phyloP scores from a whole-genome alignment of 345 rosid species.

The Firmiana major region DNA sequence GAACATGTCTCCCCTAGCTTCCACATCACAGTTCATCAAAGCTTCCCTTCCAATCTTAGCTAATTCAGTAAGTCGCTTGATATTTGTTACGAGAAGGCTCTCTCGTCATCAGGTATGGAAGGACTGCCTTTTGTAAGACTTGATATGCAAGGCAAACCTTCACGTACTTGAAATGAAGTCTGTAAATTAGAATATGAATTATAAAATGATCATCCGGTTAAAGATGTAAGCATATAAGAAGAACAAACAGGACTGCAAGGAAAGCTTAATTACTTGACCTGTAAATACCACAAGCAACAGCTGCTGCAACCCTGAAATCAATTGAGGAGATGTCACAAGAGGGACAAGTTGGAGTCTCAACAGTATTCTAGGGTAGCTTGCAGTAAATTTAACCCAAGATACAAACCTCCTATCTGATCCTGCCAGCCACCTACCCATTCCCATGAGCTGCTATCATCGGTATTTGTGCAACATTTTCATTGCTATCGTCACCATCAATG shows the following conservation, averaged over 20 bases:
- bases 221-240: not conserved
- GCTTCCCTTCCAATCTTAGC: constrained; percentile 93
- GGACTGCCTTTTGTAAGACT: constrained; percentile 89
- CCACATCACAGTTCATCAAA: constrained; percentile 73
- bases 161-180: not conserved
- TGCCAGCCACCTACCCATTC: constrained; percentile 99
- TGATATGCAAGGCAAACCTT: constrained; percentile 94
- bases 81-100: constrained; percentile 71
- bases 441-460: constrained; percentile 97
- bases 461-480: constrained; percentile 82
- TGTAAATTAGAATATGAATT: not conserved
- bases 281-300: constrained; percentile 87
- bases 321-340: constrained; percentile 56
- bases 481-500: constrained; percentile 65
- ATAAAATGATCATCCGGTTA: not conserved
- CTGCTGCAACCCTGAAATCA: constrained; percentile 62
- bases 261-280: constrained; percentile 55
- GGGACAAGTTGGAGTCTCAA: constrained; percentile 86
- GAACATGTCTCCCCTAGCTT: constrained; percentile 88
- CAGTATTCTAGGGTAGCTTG: constrained; percentile 89
- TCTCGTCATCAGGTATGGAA: constrained; percentile 77
- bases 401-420: constrained; percentile 92
- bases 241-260: not conserved
- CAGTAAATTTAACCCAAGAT: constrained; percentile 83
- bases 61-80: constrained; percentile 78